These are phyloP conservation scores for Acanthamoeba pearcei DNA, from an alignment of 208 protist species.

Conservation along the genomic window DNA sequence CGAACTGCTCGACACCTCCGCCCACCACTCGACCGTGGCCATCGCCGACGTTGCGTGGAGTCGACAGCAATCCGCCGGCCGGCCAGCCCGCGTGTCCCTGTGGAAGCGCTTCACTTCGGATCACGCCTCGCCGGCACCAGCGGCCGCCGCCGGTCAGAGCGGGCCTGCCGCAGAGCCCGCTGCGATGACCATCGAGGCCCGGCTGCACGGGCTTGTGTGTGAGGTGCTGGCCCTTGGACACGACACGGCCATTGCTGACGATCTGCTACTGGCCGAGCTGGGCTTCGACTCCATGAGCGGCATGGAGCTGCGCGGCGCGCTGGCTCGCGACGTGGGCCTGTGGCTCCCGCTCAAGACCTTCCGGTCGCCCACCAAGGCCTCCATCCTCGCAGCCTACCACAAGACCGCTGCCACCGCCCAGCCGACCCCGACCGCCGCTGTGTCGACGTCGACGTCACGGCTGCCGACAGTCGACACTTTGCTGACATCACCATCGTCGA, in stretches of 20 bases:
- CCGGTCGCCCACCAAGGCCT: conserved; percentile 66
- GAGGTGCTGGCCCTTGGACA: conserved; percentile 21
- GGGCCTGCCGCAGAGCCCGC: too few species aligned
- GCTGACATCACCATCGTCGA: too few species aligned
- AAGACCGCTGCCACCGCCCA: background rate
- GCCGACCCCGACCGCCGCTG: background rate
- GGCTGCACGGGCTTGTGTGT: conserved; percentile 10
- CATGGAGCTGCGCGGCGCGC: conserved; percentile 48
- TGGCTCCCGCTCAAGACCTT: conserved; percentile 63
- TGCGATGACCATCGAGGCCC: background rate
- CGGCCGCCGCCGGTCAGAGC: background rate
- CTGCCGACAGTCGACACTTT: too few species aligned
- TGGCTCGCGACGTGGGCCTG: conserved; percentile 8
- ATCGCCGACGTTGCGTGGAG: conserved; percentile 37
- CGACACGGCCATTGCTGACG: background rate
- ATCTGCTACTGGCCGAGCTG: conserved; percentile 31
- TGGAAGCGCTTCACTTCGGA: background rate
- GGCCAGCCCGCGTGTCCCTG: background rate
- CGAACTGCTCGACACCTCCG: background rate
- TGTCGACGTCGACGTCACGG: background rate
- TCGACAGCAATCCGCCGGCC: background rate
- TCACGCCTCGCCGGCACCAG: background rate
- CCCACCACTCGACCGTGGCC: background rate
- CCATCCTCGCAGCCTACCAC: conserved; percentile 31
- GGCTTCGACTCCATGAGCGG: conserved; percentile 65